phyloP scores from a whole-genome alignment of 495 filamentous ascomycete species.

The Penicillium parvum region DNA sequence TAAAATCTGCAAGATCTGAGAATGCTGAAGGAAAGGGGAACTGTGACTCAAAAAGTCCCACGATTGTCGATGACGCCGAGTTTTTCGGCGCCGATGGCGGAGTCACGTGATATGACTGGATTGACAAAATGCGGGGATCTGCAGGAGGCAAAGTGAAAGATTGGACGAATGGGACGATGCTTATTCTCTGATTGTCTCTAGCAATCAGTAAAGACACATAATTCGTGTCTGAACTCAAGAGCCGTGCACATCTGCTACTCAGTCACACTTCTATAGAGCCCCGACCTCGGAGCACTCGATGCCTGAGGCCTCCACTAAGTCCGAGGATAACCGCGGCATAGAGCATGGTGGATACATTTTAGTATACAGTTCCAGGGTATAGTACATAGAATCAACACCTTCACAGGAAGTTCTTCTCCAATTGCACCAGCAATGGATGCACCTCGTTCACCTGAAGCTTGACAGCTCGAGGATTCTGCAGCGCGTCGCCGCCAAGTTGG shows the following conservation, averaged over 20 bases:
- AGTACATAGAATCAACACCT: conserved; percentile 1
- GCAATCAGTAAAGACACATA: too few species aligned
- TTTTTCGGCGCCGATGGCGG: conserved; percentile 29
- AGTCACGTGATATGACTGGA: conserved; percentile 28
- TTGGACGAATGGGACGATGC: too few species aligned
- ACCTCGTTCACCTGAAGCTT: conserved; percentile 36
- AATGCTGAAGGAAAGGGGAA: conserved; percentile 22
- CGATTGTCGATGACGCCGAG: conserved; percentile 23
- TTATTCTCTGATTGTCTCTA: too few species aligned
- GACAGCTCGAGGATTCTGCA: conserved; percentile 38
- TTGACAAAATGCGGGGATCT: too few species aligned
- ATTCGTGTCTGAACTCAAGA: too few species aligned
- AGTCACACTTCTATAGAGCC: conserved; percentile 2
- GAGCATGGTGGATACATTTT: background rate
- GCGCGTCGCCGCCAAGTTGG: conserved; percentile 26
- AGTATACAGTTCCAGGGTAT: conserved; percentile 10
- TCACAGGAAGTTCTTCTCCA: conserved; percentile 38
- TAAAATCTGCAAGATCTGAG: conserved; percentile 9
- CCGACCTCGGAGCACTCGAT: conserved; percentile 20
- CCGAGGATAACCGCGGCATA: conserved; percentile 22
- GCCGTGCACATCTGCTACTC: background rate
- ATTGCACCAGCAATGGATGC: conserved; percentile 35
- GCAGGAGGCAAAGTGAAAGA: too few species aligned
- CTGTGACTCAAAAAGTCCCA: conserved; percentile 23
- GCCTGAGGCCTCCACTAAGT: conserved; percentile 6